Evolutionary conservation across 129 eudicot genomes (phyloP).

Genomic region (Helichrysum umbraculigerum): DNA sequence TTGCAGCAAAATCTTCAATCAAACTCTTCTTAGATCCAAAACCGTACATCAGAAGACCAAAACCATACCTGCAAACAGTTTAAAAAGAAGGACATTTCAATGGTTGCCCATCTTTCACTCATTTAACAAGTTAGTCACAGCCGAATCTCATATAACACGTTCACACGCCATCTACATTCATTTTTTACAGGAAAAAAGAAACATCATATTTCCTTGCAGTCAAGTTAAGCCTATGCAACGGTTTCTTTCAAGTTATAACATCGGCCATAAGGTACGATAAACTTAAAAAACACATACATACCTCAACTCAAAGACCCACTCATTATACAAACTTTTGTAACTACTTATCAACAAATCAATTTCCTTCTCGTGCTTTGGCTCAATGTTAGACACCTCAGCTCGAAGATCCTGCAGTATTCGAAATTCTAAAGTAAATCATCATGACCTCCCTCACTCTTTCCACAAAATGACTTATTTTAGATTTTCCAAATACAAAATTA

Average conservation of each 20-base stretch:
- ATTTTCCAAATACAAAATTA: neutral
- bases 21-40: conserved; percentile 91
- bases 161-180: neutral
- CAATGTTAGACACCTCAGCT: conserved; percentile 60
- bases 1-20: conserved; percentile 93
- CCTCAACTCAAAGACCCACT: conserved; percentile 82
- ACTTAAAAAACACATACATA: neutral
- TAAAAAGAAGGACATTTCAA: conserved; percentile 13
- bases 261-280: too few relatives aligned
- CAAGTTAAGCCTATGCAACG: too few relatives aligned
- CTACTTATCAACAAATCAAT: conserved; percentile 52
- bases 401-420: conserved; percentile 63
- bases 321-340: conserved; percentile 58
- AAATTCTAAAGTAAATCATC: neutral
- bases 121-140: neutral
- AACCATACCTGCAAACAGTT: conserved; percentile 60
- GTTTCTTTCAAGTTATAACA: too few relatives aligned
- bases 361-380: conserved; percentile 87
- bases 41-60: conserved; percentile 91
- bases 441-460: neutral
- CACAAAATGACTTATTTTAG: neutral
- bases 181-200: neutral
- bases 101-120: conserved; percentile 1
- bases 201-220: too few relatives aligned
- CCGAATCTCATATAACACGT: too few relatives aligned